A percentile compares a stretch with the other conserved stretches of the same genome.
phyloP scores from a whole-genome alignment of 1,284 basidiomycete genomes.

The Sanghuangporus baumii region DNA sequence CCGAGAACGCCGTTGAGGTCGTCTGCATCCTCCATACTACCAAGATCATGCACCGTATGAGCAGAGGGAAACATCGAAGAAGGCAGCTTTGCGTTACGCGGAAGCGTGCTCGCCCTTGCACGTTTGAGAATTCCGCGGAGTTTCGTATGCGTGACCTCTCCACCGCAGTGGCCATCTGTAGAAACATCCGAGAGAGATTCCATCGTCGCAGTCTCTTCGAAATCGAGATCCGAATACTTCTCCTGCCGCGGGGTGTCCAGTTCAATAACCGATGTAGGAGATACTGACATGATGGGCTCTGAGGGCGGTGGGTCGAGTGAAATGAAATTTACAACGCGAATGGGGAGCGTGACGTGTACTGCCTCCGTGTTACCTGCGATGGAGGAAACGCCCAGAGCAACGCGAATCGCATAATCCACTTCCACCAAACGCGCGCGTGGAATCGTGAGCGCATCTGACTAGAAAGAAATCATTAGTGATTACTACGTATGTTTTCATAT shows the following conservation, averaged over 20 bases:
- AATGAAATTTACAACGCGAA: slow-evolving; percentile 73
- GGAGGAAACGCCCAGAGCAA: slow-evolving; percentile 62
- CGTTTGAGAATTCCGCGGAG: neutral
- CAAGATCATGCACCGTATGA: slow-evolving; percentile 9
- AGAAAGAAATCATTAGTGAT: slow-evolving; percentile 27
- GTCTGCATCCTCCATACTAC: slow-evolving; percentile 7
- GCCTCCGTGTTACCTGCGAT: slow-evolving; percentile 46
- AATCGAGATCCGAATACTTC: neutral
- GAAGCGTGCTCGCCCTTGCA: neutral
- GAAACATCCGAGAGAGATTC: neutral
- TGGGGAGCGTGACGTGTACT: slow-evolving; percentile 61
- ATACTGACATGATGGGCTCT: slow-evolving; percentile 25
- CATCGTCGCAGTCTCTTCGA: neutral
- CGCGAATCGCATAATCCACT: slow-evolving; percentile 71
- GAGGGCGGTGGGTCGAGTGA: slow-evolving; percentile 74
- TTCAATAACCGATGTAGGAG: slow-evolving; percentile 20
- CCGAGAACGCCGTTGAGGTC: slow-evolving; percentile 9
- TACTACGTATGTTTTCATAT: neutral
- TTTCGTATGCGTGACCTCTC: neutral
- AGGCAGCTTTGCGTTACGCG: neutral
- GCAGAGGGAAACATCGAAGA: neutral
- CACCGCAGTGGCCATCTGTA: neutral
- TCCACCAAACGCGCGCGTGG: slow-evolving; percentile 74
- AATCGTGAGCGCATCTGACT: slow-evolving; percentile 70
- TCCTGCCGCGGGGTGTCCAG: slow-evolving; percentile 18